These are phyloP conservation scores for Globisporangium nagaii DNA, from an alignment of 352 stramenopile species.

Conservation along the genomic window DNA sequence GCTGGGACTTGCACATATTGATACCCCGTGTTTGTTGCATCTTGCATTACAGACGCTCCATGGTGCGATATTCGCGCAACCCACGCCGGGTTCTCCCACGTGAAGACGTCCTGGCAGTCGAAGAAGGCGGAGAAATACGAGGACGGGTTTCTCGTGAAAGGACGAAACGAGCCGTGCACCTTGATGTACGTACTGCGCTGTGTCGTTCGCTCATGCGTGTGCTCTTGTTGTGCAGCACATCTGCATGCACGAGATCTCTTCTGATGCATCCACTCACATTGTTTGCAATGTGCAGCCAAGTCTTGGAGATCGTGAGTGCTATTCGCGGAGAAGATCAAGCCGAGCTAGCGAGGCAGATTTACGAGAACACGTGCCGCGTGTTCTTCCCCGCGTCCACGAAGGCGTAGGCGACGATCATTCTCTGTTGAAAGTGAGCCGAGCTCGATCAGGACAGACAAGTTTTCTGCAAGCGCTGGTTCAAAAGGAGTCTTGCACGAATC, in stretches of 20 bases:
- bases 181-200: conserved; percentile 80
- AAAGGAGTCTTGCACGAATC: conserved; percentile 5
- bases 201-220: neutral
- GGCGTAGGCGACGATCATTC: neutral
- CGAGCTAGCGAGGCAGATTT: conserved; percentile 38
- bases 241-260: too few relatives aligned
- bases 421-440: too few relatives aligned
- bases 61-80: conserved; percentile 96
- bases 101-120: conserved; percentile 85
- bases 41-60: conserved; percentile 81
- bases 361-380: conserved; percentile 57
- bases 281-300: conserved; percentile 37
- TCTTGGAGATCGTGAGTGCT: conserved; percentile 76
- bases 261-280: too few relatives aligned
- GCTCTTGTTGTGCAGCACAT: conserved; percentile 3
- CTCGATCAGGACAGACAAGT: too few relatives aligned
- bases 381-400: conserved; percentile 45
- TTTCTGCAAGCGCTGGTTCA: too few relatives aligned
- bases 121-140: conserved; percentile 95
- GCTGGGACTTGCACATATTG: too few relatives aligned
- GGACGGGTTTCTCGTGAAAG: conserved; percentile 87
- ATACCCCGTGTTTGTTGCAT: neutral
- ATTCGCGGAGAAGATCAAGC: conserved; percentile 46
- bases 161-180: conserved; percentile 93
- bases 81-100: conserved; percentile 86